Base-by-base conservation (phyloP, 148 eudicot species). In the Chenopodium suecicum region DNA sequence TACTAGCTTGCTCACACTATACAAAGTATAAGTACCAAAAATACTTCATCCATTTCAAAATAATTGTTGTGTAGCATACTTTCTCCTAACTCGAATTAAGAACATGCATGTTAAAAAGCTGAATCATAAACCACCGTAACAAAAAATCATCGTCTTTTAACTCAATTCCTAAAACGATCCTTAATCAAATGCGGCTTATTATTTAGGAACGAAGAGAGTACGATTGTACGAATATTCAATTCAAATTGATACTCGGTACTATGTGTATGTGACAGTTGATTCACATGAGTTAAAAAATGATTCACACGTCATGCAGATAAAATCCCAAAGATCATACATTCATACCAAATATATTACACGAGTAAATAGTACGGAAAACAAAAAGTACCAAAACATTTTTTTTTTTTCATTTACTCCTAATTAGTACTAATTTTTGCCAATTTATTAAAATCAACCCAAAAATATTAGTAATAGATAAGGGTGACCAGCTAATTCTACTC, bases 391-490 rank as follows among this genome's bases (percentile, higher is more conserved):
- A 27, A 22, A 34, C 37, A 32, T 2, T 34, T 34, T 5, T 41
- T 5, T 41, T 41, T 5, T 41, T 41, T 41, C 7, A 41, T 41
- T 41, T 41, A 34, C 37, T 34, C 37, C 44, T 41, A 41, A 5
- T 41, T 34, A 62, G 66, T 62, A 70, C 74, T 69, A 19, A 67
- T 31, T 69, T 69, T 17, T 69, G 44, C 27, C 48, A 70, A 70
- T 62, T n/a, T 20, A 62, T 9, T 62, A 31, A 23, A 67, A 76
- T 10, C 16, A 67, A 17, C 19, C 2, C 22, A 10, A 52, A 52
- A 10, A 27, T 27, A 27, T 27, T 2, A 10, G 0, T 7, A 52
- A 52, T 9, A 13, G 14, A 56, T 56, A 3, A 17, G 22, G 13
- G 22, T 56, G 20, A 56, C 22, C 62, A 4, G 5, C 62, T 56